These are phyloP conservation scores for Ascomycota sp. DNA, from an alignment of 2,329 filamentous ascomycete species.

Conservation along the genomic window DNA sequence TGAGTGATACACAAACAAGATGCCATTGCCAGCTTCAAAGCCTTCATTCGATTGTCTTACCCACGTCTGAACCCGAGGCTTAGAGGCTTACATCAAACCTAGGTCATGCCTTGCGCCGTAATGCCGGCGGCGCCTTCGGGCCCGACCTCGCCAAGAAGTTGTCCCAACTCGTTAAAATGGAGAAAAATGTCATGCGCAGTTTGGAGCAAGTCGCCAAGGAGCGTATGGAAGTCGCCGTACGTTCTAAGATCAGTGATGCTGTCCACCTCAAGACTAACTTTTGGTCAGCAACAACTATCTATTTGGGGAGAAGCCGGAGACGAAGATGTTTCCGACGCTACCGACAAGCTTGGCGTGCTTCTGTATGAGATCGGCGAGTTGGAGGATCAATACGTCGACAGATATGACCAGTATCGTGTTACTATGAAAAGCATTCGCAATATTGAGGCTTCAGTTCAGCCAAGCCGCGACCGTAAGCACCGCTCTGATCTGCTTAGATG, in stretches of 20 bases:
- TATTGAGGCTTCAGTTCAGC: constrained; percentile 95
- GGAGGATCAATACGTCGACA: constrained; percentile 94
- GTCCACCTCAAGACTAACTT: background rate
- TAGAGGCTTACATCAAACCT: constrained; percentile 1
- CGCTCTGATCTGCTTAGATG: background rate
- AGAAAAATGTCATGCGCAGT: constrained; percentile 99
- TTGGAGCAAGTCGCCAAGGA: constrained; percentile 88
- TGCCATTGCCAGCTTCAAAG: background rate
- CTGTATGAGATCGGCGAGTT: constrained; percentile 97
- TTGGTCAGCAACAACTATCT: constrained; percentile 77
- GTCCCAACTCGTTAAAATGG: constrained; percentile 97
- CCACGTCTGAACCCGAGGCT: too few relatives aligned
- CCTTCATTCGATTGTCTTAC: too few relatives aligned
- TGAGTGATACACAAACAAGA: constrained; percentile 26
- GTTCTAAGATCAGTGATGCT: constrained; percentile 14
- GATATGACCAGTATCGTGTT: constrained; percentile 96
- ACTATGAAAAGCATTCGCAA: constrained; percentile 99
- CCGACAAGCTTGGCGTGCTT: constrained; percentile 92
- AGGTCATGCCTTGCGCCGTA: constrained; percentile 51
- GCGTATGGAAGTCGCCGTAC: constrained; percentile 93
- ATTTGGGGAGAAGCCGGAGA: constrained; percentile 92
- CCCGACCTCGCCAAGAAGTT: constrained; percentile 94
- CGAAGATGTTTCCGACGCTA: constrained; percentile 95
- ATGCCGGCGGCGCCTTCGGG: constrained; percentile 55
- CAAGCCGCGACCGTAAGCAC: constrained; percentile 76